phyloP scores from a whole-genome alignment of 2,329 filamentous ascomycete genomes.

The Hypoxylon sp. region DNA sequence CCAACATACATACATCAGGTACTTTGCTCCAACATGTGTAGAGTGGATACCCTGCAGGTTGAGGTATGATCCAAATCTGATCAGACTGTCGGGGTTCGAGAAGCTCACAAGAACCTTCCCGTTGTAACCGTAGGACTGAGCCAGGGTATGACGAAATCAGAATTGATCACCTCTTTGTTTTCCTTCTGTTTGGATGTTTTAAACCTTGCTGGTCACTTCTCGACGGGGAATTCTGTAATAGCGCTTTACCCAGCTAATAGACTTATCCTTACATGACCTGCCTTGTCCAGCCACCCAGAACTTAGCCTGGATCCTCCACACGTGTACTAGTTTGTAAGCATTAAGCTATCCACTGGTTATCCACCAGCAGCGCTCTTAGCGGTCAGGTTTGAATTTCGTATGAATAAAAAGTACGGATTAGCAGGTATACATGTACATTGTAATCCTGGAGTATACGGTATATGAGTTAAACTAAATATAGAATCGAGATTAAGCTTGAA shows the following conservation, averaged over 20 bases:
- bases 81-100: conserved; percentile 13
- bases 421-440: neutral
- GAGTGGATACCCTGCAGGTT: neutral
- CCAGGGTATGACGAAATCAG: neutral
- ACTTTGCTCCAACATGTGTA: neutral
- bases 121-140: neutral
- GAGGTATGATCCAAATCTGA: conserved; percentile 13
- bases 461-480: neutral
- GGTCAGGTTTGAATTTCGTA: conserved; percentile 7
- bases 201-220: neutral
- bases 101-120: conserved; percentile 13
- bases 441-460: neutral
- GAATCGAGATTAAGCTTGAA: conserved; percentile 19
- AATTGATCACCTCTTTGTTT: neutral
- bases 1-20: neutral
- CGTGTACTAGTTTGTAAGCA: neutral
- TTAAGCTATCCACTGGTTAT: neutral
- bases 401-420: conserved; percentile 1
- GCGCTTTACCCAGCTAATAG: neutral
- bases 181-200: neutral
- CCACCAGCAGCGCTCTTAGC: neutral
- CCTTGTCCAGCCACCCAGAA: neutral
- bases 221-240: neutral
- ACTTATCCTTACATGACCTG: neutral
- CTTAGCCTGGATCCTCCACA: conserved; percentile 3